Evolutionary conservation across 345 rosid genomes (phyloP).

Genomic region (Pseudoturritis turrita): DNA sequence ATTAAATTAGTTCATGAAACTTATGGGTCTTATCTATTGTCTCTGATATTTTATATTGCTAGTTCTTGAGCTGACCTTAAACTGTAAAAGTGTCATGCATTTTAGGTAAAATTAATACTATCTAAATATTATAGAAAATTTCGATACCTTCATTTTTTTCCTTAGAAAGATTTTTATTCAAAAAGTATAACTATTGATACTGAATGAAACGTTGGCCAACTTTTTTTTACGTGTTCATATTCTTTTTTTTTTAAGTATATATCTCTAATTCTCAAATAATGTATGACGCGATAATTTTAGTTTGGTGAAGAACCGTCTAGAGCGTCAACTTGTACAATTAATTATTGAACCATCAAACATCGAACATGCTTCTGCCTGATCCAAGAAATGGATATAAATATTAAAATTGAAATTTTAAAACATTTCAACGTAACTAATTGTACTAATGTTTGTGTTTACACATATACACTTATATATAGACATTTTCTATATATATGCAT

Average conservation of each 20-base stretch:
- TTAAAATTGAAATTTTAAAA: neutral
- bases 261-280: neutral
- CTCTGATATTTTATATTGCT: no score
- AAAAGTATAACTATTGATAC: no score
- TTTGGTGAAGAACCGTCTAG: slow-evolving; percentile 14
- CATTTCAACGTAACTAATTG: slow-evolving; percentile 7
- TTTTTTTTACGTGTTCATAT: neutral
- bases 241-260: no score
- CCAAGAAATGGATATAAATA: slow-evolving; percentile 9
- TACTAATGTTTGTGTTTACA: slow-evolving; percentile 30
- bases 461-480: slow-evolving; percentile 27
- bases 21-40: no score
- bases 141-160: no score
- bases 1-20: no score
- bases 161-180: no score
- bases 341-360: slow-evolving; percentile 28
- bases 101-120: no score
- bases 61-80: no score
- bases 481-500: slow-evolving; percentile 16
- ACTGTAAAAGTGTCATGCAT: no score
- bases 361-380: slow-evolving; percentile 37
- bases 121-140: no score
- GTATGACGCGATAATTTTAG: neutral
- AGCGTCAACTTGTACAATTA: slow-evolving; percentile 28
- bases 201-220: neutral